phyloP scores from a whole-genome alignment of 2,329 filamentous ascomycete species.

The Aspergillus eucalypticola region DNA sequence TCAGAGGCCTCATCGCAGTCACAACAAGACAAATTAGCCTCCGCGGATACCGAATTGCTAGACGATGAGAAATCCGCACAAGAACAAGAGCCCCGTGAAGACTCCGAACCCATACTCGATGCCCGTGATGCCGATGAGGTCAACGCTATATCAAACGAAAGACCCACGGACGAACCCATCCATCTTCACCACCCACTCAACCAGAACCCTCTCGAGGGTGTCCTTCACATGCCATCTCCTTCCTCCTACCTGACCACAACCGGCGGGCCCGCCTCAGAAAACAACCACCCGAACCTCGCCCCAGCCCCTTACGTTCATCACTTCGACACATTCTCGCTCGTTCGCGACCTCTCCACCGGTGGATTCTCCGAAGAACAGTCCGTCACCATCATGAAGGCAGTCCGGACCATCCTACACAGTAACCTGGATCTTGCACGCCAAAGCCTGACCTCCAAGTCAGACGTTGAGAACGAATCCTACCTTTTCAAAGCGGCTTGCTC shows the following conservation, averaged over 20 bases:
- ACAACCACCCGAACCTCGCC: conserved; percentile 64
- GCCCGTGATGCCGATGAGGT: conserved; percentile 4
- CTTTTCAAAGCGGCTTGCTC: conserved; percentile 92
- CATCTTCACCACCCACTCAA: conserved; percentile 7
- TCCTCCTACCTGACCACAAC: conserved; percentile 36
- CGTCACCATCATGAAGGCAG: conserved; percentile 87
- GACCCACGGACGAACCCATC: conserved; percentile 8
- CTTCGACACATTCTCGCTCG: conserved; percentile 91
- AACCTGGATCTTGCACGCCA: conserved; percentile 81
- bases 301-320: conserved; percentile 85
- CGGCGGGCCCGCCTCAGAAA: conserved; percentile 29
- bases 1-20: conserved; percentile 15
- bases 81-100: conserved; percentile 15
- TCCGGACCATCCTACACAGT: conserved; percentile 71
- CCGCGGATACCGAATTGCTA: conserved; percentile 6
- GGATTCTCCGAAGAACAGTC: conserved; percentile 75
- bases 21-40: conserved; percentile 16
- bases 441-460: conserved; percentile 82
- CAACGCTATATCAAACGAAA: conserved; percentile 12
- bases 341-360: conserved; percentile 71
- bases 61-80: conserved; percentile 26
- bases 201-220: conserved; percentile 39
- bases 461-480: conserved; percentile 93
- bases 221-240: conserved; percentile 45
- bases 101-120: background rate